Percentiles rank a stretch among this genome's conserved stretches.
phyloP scores from a whole-genome alignment of 805 yeast genomes.

The Nakazawaea ishiwadae region DNA sequence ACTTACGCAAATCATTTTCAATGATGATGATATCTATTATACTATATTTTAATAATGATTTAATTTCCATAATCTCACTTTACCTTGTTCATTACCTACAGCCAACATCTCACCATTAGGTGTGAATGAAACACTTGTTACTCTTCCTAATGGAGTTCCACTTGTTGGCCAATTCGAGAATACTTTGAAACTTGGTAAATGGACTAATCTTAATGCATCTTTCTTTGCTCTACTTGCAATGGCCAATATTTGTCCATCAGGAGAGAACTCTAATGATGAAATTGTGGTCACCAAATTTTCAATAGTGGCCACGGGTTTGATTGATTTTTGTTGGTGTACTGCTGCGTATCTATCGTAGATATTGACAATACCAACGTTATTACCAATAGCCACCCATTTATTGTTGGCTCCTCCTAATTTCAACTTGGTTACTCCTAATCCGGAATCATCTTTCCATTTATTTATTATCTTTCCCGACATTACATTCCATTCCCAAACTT shows the following conservation, averaged over 20 bases:
- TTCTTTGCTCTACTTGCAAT: conserved; percentile 80
- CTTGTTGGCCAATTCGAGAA: conserved; percentile 97
- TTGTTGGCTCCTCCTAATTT: conserved; percentile 66
- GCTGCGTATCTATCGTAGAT: conserved; percentile 84
- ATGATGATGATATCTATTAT: no score
- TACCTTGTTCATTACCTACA: conserved; percentile 88
- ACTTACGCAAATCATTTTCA: no score
- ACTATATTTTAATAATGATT: conserved; percentile 60
- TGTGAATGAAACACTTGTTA: conserved; percentile 74
- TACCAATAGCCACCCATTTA: conserved; percentile 87
- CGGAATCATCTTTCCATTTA: conserved; percentile 85
- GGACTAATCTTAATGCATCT: conserved; percentile 84
- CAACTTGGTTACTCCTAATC: conserved; percentile 76
- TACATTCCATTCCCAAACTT: conserved; percentile 81
- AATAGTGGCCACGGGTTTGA: conserved; percentile 57
- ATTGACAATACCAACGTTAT: conserved; percentile 83
- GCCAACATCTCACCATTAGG: conserved; percentile 80
- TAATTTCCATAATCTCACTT: conserved; percentile 82
- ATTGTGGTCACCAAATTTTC: conserved; percentile 82
- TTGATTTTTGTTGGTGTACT: conserved; percentile 18
- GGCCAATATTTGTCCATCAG: conserved; percentile 86
- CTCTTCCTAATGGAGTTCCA: conserved; percentile 94
- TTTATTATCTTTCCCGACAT: conserved; percentile 43
- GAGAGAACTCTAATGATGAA: conserved; percentile 66
- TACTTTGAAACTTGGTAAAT: conserved; percentile 81